Base-by-base conservation (phyloP, 169 alveolate species). In the Babesia sp. region DNA sequence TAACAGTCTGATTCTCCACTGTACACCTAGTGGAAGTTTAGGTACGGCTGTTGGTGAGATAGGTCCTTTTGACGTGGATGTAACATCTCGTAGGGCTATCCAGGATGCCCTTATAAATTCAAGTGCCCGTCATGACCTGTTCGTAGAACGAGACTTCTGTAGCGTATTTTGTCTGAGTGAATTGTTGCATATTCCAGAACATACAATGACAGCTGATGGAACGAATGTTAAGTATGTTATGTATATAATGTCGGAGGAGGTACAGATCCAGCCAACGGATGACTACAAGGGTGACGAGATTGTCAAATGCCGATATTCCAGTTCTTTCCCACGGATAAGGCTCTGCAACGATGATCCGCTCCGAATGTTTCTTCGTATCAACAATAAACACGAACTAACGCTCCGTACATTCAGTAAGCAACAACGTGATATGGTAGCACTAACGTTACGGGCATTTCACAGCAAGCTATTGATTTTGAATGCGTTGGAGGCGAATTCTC, bases 41-140 rank as follows among this genome's bases (percentile, higher is more conserved):
- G 89, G 72, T 29, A 58, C 63, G 28, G 84, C 85, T 1, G 57
- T 61, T 24, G 89, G 83, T 2, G 89, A 81, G 29, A 63, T 81
- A 7, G 89, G 89, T 16, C 89, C 89, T 24, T 46, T 81, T 39
- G 89, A 81, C 42, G 72, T 81, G 45, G 89, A 81, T 50, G 84
- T 81, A 42, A 53, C 71, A 5, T 71, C 89, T 22, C 31, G 72
- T 18, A 48, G 85, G 45, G 55, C 70, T 41, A 81, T 81, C 18
- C 85, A 81, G 81, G 85, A 81, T 46, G 68, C 89, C 8, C 68
- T 81, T 16, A 66, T 81, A 34, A 81, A 45, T 37, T 37, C 64
- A 46, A 68, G 81, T 11, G 64, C 89, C 0, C 69, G 81, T 11
- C 75, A 54, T 51, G 81, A 71, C 42, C 31, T 69, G 42, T 63